Evolutionary conservation across 306 rosid species (phyloP).

Genomic region (Corylus americana): DNA sequence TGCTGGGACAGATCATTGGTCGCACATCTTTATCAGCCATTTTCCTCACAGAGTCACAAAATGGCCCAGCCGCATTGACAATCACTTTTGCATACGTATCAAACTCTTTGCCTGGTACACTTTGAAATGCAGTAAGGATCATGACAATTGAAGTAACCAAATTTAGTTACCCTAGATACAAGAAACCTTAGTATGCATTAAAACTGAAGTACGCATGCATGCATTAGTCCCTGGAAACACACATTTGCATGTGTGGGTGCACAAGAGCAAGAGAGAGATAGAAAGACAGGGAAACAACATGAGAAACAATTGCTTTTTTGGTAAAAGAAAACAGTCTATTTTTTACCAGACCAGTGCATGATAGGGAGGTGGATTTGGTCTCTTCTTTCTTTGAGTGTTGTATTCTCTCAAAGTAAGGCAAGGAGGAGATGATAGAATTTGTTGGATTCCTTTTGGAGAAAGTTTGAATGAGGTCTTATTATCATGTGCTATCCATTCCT

Average conservation of each 20-base stretch:
- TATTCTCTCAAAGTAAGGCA: no score
- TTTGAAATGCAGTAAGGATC: slow-evolving; percentile 36
- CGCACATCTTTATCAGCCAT: slow-evolving; percentile 67
- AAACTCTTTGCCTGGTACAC: slow-evolving; percentile 74
- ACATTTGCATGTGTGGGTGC: not conserved
- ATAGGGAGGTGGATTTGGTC: no score
- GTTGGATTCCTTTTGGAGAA: no score
- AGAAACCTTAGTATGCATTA: not conserved
- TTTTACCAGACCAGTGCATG: no score
- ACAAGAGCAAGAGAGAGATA: not conserved
- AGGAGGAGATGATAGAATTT: no score
- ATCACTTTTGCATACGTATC: slow-evolving; percentile 92
- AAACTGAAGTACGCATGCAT: not conserved
- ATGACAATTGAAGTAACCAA: slow-evolving; percentile 12
- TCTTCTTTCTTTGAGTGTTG: no score
- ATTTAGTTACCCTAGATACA: slow-evolving; percentile 6
- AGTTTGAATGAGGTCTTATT: no score
- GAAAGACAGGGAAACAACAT: not conserved
- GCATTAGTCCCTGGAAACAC: not conserved
- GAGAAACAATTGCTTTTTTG: not conserved
- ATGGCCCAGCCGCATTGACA: slow-evolving; percentile 97
- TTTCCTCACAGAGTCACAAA: slow-evolving; percentile 87
- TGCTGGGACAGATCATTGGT: slow-evolving; percentile 88
- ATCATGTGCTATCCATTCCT: no score
- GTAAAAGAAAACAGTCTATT: not conserved